Evolutionary conservation across 495 filamentous ascomycete species (phyloP), one percentile per base, ranked within the genome.

Genomic region (Pyrenopolyporus hunteri): DNA sequence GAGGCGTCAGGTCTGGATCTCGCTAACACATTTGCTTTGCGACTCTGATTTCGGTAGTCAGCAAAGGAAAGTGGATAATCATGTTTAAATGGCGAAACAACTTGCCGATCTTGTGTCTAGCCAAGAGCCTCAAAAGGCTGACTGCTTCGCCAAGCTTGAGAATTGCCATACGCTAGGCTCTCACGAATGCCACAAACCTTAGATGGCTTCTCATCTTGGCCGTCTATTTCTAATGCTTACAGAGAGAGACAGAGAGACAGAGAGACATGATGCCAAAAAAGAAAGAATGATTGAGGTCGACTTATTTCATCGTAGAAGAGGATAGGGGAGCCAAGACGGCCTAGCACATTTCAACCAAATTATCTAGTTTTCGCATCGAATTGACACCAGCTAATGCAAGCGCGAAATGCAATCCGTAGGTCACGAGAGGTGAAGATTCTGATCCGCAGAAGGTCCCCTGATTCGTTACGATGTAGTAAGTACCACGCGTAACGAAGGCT

Each of bases 71-170:
- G 13, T 33, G 22, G 42, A 25, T 31, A 35, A 25, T 63, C 22
- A 14, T 42, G 35, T 40, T 43, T 20, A 36, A 29, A 48, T 42
- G 47, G 25, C 55, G 39, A 52, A 48, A 29, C 6, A 4, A 67
- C 64, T 63, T 66, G 63, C 63, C 57, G 63, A 54, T 57, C 53
- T 59, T 66, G 63, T 59, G 40, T 33, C 9, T 49, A 55, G 64
- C 64, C 64, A 67, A 67, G 64, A 67, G 64, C 64, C 64, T 63
- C 64, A 67, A 45, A 63, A 62, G 64, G 64, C 64, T 67, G 64
- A 67, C 59, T 63, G 57, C 64, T 62, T 63, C 44, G 64, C 59
- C 64, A 63, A 67, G 58, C 48, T 36, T 52, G 31, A 59, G 23
- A 63, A 54, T 58, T 59, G 58, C 59, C 58, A 57, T 63, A 63